phyloP scores from a whole-genome alignment of 345 rosid genomes.

The Brassica rapa region DNA sequence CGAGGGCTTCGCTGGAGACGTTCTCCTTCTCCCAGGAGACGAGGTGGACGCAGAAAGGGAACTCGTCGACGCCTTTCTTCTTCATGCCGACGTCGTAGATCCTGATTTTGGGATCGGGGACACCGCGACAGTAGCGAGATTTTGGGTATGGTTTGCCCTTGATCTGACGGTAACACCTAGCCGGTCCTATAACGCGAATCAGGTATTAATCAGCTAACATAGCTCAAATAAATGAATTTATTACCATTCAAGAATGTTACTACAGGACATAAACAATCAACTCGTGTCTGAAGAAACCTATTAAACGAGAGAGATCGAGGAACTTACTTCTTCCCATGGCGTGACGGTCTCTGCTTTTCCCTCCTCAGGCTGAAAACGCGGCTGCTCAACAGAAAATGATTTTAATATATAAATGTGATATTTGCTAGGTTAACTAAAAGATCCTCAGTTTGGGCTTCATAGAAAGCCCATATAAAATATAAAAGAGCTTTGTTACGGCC shows the following conservation, averaged over 20 bases:
- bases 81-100: conserved; percentile 85
- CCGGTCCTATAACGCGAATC: conserved; percentile 49
- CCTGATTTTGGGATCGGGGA: conserved; percentile 76
- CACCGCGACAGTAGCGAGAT: conserved; percentile 72
- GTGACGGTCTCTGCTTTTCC: conserved; percentile 34
- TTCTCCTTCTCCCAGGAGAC: conserved; percentile 84
- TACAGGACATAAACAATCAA: neutral
- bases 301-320: neutral
- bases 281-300: neutral
- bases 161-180: conserved; percentile 69
- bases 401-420: neutral
- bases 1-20: conserved; percentile 76
- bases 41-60: conserved; percentile 79
- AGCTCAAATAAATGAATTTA: neutral
- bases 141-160: conserved; percentile 78
- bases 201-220: neutral
- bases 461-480: neutral
- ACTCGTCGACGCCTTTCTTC: conserved; percentile 78
- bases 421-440: conserved; percentile 27
- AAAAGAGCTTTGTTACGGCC: neutral
- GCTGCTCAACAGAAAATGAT: neutral
- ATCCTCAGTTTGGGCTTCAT: neutral
- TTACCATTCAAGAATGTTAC: neutral
- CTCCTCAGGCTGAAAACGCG: conserved; percentile 10
- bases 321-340: conserved; percentile 65